Evolutionary conservation across 176 grass and related monocot genomes (phyloP), one percentile per base, ranked within the genome.

Genomic region (Eremochloa ophiuroides): DNA sequence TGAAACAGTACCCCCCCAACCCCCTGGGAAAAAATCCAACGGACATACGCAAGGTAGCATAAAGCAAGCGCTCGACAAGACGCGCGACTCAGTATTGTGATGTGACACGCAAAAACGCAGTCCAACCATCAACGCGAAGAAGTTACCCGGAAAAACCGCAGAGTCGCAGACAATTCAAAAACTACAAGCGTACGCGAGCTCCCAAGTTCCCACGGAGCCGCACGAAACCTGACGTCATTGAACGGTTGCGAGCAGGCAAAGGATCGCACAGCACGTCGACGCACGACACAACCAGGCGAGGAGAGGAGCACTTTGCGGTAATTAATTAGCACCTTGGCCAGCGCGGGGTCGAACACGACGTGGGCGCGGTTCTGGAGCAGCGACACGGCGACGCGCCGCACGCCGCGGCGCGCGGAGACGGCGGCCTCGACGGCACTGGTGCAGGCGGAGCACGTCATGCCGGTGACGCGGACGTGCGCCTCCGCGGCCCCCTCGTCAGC

Each of bases 391-490:
- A 90, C 91, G n/a, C 68, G 66, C 12, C 75, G 41, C 74, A 99
- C 96, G 8, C 96, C 96, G 8, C 18, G 76, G 47, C 86, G 85
- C 20, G 88, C 84, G 43, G 85, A 84, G 40, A 93, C 87, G 62
- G 96, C 88, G 28, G 70, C 82, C 84, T 98, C 96, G 37, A 98
- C 96, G 71, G 96, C 85, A 77, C 80, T 89, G 31, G 90, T 98
- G 87, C 96, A 98, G 33, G 96, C 96, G 10, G 96, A 98, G 85
- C 96, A 98, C 47, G 93, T 98, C 96, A 98, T 98, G 38, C 96
- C 96, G 5, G 72, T 89, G 68, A 98, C 88, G 63, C 88, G 90
- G 44, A 98, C 85, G 56, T 95, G 89, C 59, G 92, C 81, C 79
- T 91, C 88, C 69, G 38, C 90, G 47, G 74, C 85, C 20, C 41